Conservation (phyloP, 495 filamentous ascomycete species). For the Xylaria scruposa region DNA sequence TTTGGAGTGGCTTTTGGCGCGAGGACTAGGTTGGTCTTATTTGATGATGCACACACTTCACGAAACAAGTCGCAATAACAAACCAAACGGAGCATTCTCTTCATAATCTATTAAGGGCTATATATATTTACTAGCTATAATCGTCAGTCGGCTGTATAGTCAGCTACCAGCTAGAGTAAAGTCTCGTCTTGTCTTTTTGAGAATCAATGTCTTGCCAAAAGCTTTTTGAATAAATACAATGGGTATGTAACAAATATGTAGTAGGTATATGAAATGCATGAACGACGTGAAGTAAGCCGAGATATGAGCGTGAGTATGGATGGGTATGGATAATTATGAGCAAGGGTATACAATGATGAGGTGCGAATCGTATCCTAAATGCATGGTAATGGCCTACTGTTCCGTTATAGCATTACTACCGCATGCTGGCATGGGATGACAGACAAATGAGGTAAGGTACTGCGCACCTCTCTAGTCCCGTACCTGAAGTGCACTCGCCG, state of each 20-base stretch:
- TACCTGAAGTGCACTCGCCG: neutral
- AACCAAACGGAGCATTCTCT: neutral
- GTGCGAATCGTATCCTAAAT: neutral
- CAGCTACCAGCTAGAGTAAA: neutral
- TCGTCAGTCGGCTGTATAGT: neutral
- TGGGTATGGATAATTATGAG: neutral
- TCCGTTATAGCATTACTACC: neutral
- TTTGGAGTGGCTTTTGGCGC: no score
- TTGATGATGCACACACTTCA: neutral
- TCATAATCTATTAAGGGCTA: constrained; percentile 1
- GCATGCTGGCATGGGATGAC: no score
- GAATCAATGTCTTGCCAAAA: neutral
- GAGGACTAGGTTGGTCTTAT: neutral
- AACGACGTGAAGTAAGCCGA: neutral
- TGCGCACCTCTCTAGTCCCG: neutral
- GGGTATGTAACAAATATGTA: neutral
- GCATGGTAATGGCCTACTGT: neutral
- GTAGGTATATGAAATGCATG: neutral
- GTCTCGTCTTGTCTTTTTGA: neutral
- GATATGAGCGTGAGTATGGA: neutral
- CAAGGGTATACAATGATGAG: neutral
- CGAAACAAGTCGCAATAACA: neutral
- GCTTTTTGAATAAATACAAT: constrained; percentile 2
- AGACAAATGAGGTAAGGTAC: neutral
- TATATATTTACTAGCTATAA: neutral